Conservation (phyloP, 2,329 filamentous ascomycete genomes). For the Cytospora paraplurivora region DNA sequence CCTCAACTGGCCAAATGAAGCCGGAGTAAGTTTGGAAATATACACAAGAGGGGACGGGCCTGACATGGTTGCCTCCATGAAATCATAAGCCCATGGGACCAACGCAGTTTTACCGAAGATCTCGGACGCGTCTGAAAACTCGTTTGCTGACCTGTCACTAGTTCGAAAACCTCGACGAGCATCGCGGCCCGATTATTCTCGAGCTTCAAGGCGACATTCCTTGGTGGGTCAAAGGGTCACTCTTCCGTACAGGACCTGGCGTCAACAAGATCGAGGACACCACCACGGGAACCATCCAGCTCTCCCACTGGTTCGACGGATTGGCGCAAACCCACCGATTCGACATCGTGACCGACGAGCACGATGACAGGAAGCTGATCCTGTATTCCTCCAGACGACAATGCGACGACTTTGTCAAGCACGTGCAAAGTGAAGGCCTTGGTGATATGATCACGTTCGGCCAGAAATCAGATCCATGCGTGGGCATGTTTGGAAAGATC, state of each 20-base stretch:
- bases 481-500: conserved; percentile 71
- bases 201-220: conserved; percentile 68
- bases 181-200: conserved; percentile 65
- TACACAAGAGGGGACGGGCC: neutral
- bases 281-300: conserved; percentile 48
- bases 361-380: conserved; percentile 46
- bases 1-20: conserved; percentile 51
- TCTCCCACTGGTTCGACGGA: conserved; percentile 82
- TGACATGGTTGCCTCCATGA: too few relatives aligned
- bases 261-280: conserved; percentile 59
- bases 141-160: conserved; percentile 38
- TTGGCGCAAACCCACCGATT: conserved; percentile 73
- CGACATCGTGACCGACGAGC: conserved; percentile 54
- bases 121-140: neutral
- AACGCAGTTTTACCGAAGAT: neutral
- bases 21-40: conserved; percentile 41
- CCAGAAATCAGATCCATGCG: conserved; percentile 72
- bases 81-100: too few relatives aligned
- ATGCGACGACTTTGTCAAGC: conserved; percentile 62
- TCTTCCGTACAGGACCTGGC: conserved; percentile 77
- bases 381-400: conserved; percentile 73
- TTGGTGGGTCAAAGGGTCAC: conserved; percentile 66
- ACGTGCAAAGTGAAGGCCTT: conserved; percentile 61
- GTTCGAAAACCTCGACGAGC: conserved; percentile 70
- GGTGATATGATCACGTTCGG: conserved; percentile 65